Conservation (phyloP, 371 early-diverging fungal genomes). For the Rhizopus delemar region DNA sequence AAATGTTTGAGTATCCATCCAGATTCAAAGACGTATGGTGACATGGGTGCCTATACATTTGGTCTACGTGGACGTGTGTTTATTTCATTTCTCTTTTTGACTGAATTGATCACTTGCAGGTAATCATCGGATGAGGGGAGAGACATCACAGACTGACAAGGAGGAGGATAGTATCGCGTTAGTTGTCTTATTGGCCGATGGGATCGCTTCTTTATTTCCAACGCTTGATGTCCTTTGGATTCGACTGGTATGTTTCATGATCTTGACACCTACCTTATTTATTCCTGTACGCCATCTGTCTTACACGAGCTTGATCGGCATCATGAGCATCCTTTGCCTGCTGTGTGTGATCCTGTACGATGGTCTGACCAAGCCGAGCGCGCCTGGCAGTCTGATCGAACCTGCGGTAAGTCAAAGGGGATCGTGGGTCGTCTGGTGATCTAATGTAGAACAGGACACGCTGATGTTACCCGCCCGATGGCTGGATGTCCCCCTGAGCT, state of each 20-base stretch:
- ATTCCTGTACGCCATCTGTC: slow-evolving; percentile 53
- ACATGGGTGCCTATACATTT: slow-evolving; percentile 70
- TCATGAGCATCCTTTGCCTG: slow-evolving; percentile 48
- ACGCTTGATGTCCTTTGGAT: slow-evolving; percentile 25
- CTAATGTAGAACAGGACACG: slow-evolving; percentile 31
- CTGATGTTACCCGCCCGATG: slow-evolving; percentile 37
- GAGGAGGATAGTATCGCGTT: slow-evolving; percentile 29
- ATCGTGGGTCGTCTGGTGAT: not conserved
- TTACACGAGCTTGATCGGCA: slow-evolving; percentile 55
- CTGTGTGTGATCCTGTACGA: slow-evolving; percentile 48
- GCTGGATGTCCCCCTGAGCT: slow-evolving; percentile 35
- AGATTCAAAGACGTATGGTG: slow-evolving; percentile 61
- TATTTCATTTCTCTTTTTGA: slow-evolving; percentile 58
- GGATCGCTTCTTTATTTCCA: slow-evolving; percentile 47
- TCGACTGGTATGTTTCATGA: slow-evolving; percentile 38
- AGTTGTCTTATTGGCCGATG: slow-evolving; percentile 47
- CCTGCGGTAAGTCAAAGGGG: slow-evolving; percentile 46
- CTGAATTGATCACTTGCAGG: slow-evolving; percentile 68
- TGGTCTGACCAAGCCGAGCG: slow-evolving; percentile 45
- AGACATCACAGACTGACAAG: not conserved
- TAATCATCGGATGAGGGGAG: slow-evolving; percentile 6
- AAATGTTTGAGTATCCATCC: slow-evolving; percentile 58
- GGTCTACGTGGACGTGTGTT: slow-evolving; percentile 60
- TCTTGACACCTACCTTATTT: slow-evolving; percentile 51
- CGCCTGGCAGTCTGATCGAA: slow-evolving; percentile 64